Percentiles rank a stretch among this genome's conserved stretches.
These are phyloP conservation scores for Linum trigynum DNA, from an alignment of 345 rosid genomes.

Conservation along the genomic window DNA sequence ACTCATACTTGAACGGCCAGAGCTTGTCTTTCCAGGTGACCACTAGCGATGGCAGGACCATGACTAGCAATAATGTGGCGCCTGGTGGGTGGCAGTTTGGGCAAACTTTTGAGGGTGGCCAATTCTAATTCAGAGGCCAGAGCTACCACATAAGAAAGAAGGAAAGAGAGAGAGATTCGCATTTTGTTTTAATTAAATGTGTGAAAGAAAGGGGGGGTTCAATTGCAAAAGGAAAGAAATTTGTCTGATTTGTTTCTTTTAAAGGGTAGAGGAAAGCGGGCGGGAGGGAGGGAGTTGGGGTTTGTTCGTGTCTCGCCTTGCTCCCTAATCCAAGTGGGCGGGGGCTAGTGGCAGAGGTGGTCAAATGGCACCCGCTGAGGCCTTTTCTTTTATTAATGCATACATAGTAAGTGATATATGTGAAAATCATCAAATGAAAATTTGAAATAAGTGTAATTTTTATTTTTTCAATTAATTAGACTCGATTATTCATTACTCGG, in stretches of 20 bases:
- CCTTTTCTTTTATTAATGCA: neutral
- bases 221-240: neutral
- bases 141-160: neutral
- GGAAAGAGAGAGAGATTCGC: slow-evolving; percentile 13
- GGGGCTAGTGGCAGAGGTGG: slow-evolving; percentile 55
- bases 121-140: slow-evolving; percentile 43
- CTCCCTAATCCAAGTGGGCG: neutral
- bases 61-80: slow-evolving; percentile 49
- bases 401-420: neutral
- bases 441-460: no score
- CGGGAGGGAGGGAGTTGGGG: slow-evolving; percentile 15
- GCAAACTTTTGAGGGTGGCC: slow-evolving; percentile 67
- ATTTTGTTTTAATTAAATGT: slow-evolving; percentile 11
- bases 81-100: slow-evolving; percentile 82
- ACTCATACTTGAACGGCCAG: slow-evolving; percentile 68
- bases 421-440: no score
- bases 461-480: no score
- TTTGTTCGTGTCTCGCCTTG: slow-evolving; percentile 16
- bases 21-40: slow-evolving; percentile 83
- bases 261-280: neutral
- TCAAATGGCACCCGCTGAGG: slow-evolving; percentile 63
- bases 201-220: slow-evolving; percentile 7
- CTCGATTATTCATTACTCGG: no score
- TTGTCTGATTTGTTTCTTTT: no score
- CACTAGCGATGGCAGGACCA: slow-evolving; percentile 72